Base-by-base conservation (phyloP, 352 stramenopile genomes). In the Phytophthora fragariaefolia region DNA sequence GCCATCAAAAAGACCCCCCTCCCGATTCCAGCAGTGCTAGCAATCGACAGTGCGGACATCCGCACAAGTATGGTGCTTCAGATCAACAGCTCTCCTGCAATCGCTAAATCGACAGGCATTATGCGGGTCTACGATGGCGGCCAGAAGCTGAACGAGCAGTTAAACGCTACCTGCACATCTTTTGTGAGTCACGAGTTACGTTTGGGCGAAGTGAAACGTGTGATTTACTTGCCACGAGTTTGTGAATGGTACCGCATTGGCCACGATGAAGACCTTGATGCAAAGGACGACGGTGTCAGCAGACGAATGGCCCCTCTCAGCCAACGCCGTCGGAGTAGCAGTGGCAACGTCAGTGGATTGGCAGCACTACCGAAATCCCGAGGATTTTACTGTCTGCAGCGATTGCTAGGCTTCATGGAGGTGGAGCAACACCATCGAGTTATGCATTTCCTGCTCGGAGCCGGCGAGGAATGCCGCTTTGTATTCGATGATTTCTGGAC, bases 1-100 rank as follows among this genome's bases (percentile, higher is more conserved):
- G 51, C 24, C 1, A 27, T 69, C 8, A 73, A 69, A 34, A 73
- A 58, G 22, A 63, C 48, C 8, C 63, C 69, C 30, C 54, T 49
- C 20, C 53, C 63, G 4, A 81, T 87, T 76, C 68, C 70, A 7
- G 26, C 74, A 6, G 42, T 55, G 28, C 38, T 94, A 6, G 67
- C 63, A 9, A 60, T 75, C 8, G 58, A 65, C 68, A 64, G 68
- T 51, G 27, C 75, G 6, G 92, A 98, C 66, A 88, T 93, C 58
- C 88, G 93, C 8, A 80, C 93, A 1, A 92, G 83, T 56, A 87
- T 96, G 61, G 88, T 88, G n/a, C 69, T 98, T 3, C 93, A 97
- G 65, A 71, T 91, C 55, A 82, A 87, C 75, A 67, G 80, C 32
- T 63, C 58, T 22, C 69, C 69, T 7, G 53, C 63, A 17, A 36